Base-by-base conservation (phyloP, 192 early-diverging fungal genomes). In the Umbelopsis sp. region DNA sequence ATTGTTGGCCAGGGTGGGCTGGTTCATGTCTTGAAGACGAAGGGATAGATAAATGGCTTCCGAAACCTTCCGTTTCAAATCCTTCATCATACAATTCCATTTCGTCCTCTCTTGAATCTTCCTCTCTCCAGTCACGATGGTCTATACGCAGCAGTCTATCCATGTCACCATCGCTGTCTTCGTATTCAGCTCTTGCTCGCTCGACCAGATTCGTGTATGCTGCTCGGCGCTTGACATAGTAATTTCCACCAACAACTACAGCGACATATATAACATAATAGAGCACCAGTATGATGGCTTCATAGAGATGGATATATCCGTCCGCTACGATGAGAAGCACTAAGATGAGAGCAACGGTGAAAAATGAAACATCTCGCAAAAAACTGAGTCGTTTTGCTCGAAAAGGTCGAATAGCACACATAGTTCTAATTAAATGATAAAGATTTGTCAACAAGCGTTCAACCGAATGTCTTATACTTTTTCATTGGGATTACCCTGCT, bases 341-440 rank as follows among this genome's bases (percentile, higher is more conserved):
- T 24, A 87, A 65, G 0, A 84, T 36, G 17, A 93, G 77, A 31
- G 90, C 83, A 29, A 81, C 76, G 14, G 85, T 82, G 71, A 96
- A 97, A 65, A 96, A 94, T 7, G 81, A 81, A 9, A 93, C 80
- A 77, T 97, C 95, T n/a, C 94, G 84, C 16, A 95, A 66, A 59
- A 96, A 96, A 11, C 92, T 86, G 9, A 87, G 74, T 41, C 80
- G 79, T 50, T 81, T 84, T 47, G 91, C 89, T 72, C 84, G 83
- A 70, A 93, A 95, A 24, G 96, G 95, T 12, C 85, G 83, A 25
- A 94, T 83, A 7, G 95, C 83, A 6, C 93, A 90, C 71, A 97
- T 93, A 1, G 88, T 86, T 43, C 95, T 78, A 62, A 25, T 17
- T 36, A 7, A 22, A 20, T 31, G 17, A n/a, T n/a, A 0, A 6